Evolutionary conservation across 805 yeast species (phyloP).

Genomic region (Spathaspora gorwiae): DNA sequence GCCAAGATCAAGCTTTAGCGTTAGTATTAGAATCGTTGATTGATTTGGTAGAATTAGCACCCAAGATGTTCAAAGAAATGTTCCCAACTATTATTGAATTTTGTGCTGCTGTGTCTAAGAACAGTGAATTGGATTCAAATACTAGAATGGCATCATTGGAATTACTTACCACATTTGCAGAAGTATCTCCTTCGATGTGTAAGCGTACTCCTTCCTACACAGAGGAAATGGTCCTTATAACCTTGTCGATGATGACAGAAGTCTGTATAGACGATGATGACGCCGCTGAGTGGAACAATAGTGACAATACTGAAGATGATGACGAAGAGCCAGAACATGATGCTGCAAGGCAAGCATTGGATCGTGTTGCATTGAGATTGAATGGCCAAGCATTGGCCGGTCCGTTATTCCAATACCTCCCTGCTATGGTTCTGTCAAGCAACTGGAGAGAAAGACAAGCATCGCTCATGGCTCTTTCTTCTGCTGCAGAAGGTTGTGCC

Average conservation of each 20-base stretch:
- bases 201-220: slow-evolving; percentile 71
- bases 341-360: slow-evolving; percentile 93
- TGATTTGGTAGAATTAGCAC: slow-evolving; percentile 89
- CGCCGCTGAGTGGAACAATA: slow-evolving; percentile 80
- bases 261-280: slow-evolving; percentile 87
- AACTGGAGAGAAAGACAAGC: slow-evolving; percentile 97
- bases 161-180: slow-evolving; percentile 83
- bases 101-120: slow-evolving; percentile 76
- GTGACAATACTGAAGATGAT: slow-evolving; percentile 70
- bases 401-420: slow-evolving; percentile 81
- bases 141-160: slow-evolving; percentile 88
- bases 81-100: slow-evolving; percentile 85
- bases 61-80: slow-evolving; percentile 89
- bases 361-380: slow-evolving; percentile 78
- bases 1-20: slow-evolving; percentile 77
- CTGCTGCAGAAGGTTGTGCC: slow-evolving; percentile 96
- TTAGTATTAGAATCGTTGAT: slow-evolving; percentile 85
- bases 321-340: slow-evolving; percentile 81
- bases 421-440: slow-evolving; percentile 69
- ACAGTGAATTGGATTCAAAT: slow-evolving; percentile 70
- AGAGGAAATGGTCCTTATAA: slow-evolving; percentile 62
- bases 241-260: slow-evolving; percentile 85
- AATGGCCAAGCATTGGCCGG: slow-evolving; percentile 82
- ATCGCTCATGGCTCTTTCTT: slow-evolving; percentile 91
- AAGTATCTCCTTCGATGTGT: slow-evolving; percentile 94